phyloP scores from a whole-genome alignment of 2,329 filamentous ascomycete species.

The Xylaria digitata region DNA sequence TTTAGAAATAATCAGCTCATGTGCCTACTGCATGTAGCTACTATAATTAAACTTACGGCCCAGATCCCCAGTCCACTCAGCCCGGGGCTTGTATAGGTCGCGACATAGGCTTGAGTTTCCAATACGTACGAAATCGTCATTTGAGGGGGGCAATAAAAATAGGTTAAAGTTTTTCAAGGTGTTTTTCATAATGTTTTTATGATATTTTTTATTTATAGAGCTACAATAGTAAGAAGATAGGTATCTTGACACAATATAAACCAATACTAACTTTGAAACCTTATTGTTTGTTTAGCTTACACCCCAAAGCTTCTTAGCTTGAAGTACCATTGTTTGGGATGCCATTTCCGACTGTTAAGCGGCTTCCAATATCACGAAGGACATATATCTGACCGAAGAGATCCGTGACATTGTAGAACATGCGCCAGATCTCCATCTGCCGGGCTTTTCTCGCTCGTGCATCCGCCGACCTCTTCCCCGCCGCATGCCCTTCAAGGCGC shows the following conservation, averaged over 20 bases:
- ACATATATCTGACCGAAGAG: conserved; percentile 36
- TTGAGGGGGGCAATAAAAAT: not conserved
- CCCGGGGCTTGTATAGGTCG: too few relatives aligned
- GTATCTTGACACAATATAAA: not conserved
- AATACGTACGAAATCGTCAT: not conserved
- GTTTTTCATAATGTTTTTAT: not conserved
- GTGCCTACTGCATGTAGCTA: too few relatives aligned
- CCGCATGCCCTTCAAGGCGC: not conserved
- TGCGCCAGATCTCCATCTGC: conserved; percentile 27
- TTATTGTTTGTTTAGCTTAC: not conserved
- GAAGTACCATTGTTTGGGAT: not conserved
- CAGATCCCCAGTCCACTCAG: too few relatives aligned
- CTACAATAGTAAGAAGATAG: not conserved
- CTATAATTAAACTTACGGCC: too few relatives aligned
- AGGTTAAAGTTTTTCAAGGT: not conserved
- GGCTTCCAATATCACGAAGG: conserved; percentile 30
- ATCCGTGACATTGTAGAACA: conserved; percentile 36
- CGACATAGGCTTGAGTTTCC: not conserved
- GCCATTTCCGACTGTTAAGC: conserved; percentile 11
- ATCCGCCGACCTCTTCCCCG: conserved; percentile 3
- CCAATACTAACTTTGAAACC: not conserved
- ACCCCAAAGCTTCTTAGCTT: not conserved
- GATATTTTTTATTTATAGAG: not conserved
- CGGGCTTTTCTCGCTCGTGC: conserved; percentile 6
- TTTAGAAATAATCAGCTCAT: too few relatives aligned